Evolutionary conservation across 2,329 filamentous ascomycete species (phyloP).

Genomic region (Fusarium incarnatum): DNA sequence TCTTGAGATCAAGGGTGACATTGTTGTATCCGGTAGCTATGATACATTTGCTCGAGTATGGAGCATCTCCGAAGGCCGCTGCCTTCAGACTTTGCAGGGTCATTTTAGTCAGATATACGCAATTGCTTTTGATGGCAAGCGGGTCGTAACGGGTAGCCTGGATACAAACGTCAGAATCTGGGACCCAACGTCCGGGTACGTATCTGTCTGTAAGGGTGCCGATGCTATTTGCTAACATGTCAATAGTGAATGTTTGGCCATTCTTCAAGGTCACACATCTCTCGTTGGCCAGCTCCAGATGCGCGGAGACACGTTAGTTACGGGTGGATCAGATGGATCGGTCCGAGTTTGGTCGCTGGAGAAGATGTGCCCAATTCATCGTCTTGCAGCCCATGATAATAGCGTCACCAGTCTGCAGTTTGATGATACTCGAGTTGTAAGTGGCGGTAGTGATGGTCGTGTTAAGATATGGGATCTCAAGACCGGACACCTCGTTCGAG

Average conservation of each 20-base stretch:
- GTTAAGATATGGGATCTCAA: slow-evolving; percentile 99
- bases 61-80: slow-evolving; percentile 96
- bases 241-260: slow-evolving; percentile 79
- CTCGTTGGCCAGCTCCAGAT: slow-evolving; percentile 97
- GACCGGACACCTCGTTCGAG: slow-evolving; percentile 88
- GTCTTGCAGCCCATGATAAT: slow-evolving; percentile 96
- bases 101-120: slow-evolving; percentile 99
- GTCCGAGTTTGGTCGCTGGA: slow-evolving; percentile 96
- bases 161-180: slow-evolving; percentile 98
- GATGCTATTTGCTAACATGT: slow-evolving; percentile 48
- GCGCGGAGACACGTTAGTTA: slow-evolving; percentile 93
- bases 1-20: slow-evolving; percentile 93
- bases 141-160: slow-evolving; percentile 93
- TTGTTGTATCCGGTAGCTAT: slow-evolving; percentile 98
- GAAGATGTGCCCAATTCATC: slow-evolving; percentile 90
- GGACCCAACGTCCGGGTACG: slow-evolving; percentile 89
- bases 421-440: slow-evolving; percentile 94
- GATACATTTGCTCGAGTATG: slow-evolving; percentile 97
- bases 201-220: background rate
- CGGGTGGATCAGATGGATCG: slow-evolving; percentile 94
- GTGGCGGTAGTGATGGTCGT: slow-evolving; percentile 94
- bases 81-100: slow-evolving; percentile 87
- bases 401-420: slow-evolving; percentile 98
- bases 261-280: slow-evolving; percentile 96
- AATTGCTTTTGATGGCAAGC: slow-evolving; percentile 93